Percentiles rank a stretch among this genome's conserved stretches.
These are phyloP conservation scores for Akebia trifoliata DNA, from an alignment of 164 flowering plant species.

Conservation along the genomic window DNA sequence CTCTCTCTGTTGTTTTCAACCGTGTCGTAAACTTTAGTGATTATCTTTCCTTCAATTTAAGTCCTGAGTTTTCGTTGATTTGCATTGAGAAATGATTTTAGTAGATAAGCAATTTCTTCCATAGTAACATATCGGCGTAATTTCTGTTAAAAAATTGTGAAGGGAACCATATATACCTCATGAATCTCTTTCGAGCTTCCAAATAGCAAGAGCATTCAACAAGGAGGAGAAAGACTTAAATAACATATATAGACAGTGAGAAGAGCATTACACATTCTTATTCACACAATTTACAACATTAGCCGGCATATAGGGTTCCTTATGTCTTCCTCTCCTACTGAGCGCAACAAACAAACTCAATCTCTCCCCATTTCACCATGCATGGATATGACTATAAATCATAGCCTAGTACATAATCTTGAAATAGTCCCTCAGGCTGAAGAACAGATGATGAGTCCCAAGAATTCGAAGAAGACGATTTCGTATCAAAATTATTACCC, in stretches of 20 bases:
- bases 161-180: too few relatives aligned
- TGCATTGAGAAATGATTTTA: too few relatives aligned
- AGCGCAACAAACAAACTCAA: constrained; percentile 5
- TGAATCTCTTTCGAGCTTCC: too few relatives aligned
- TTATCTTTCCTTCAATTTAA: too few relatives aligned
- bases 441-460: constrained; percentile 51
- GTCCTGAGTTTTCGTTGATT: too few relatives aligned
- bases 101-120: too few relatives aligned
- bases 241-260: not conserved
- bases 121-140: too few relatives aligned
- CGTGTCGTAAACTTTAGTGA: too few relatives aligned
- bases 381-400: constrained; percentile 18
- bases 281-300: constrained; percentile 25
- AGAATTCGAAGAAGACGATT: constrained; percentile 51
- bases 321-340: constrained; percentile 3
- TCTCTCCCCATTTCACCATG: not conserved
- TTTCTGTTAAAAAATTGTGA: too few relatives aligned
- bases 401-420: constrained; percentile 43
- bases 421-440: constrained; percentile 42
- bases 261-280: constrained; percentile 7
- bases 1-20: too few relatives aligned
- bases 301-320: constrained; percentile 2
- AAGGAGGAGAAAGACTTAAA: not conserved
- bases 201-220: too few relatives aligned
- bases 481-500: constrained; percentile 46